Base-by-base conservation (phyloP, 768 basidiomycete species). In the Termitomyces sp. region DNA sequence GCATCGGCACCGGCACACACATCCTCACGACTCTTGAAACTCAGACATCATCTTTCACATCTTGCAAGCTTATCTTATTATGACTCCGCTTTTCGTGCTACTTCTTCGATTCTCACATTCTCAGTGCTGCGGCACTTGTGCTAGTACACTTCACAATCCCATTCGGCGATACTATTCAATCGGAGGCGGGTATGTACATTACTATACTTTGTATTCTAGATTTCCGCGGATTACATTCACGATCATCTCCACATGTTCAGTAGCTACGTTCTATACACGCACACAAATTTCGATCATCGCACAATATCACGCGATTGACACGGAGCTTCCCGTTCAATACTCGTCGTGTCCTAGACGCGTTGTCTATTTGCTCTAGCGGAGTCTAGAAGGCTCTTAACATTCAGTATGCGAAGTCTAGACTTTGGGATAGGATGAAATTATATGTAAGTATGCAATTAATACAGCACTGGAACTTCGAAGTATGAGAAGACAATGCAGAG, bases 181-280 rank as follows among this genome's bases (percentile, higher is more conserved):
- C 21, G 57, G 52, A 37, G 49, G 21, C 40, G 54, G 49, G 50
- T 59, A 56, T 59, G 59, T 59, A 44, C 48, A 51, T 38, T 51
- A 59, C 53, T 31, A 27, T 55, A 55, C 40, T 54, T n/a, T 54
- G 57, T 58, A 58, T 58, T 50, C 34, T n/a, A 40, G 44, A 44
- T 29, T 44, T 50, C 14, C 25, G 54, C 46, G 46, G 53, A 49
- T 27, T 25, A 49, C 35, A 59, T 49, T 54, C 45, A 58, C 53
- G 45, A 54, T 34, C 29, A 31, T 38, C 6, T 19, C 21, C 44
- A 46, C 53, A 54, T 38, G 41, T 14, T 35, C 27, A 48, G 44
- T 42, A 29, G 29, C 35, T 38, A 49, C 5, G 34, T 34, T 49
- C 9, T 49, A 49, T 17, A 49, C 34, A 37, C 35, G 35, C 37